Evolutionary conservation across 805 yeast species (phyloP).

Genomic region (Wickerhamomyces rabaulensis): DNA sequence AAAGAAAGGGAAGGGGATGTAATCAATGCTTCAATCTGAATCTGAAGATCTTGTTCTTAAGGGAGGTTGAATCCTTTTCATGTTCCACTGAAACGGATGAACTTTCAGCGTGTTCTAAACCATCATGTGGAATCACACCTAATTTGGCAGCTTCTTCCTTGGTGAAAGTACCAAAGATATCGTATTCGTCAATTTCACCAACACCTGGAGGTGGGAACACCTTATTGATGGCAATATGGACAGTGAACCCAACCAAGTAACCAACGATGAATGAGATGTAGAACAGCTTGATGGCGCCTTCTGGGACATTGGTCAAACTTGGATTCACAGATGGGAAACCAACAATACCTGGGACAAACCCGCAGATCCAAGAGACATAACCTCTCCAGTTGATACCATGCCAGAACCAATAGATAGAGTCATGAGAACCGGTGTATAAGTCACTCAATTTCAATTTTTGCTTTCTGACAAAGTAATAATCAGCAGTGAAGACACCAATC

Average conservation of each 20-base stretch:
- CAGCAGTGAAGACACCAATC: conserved; percentile 33
- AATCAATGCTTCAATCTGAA: not conserved
- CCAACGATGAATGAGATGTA: conserved; percentile 24
- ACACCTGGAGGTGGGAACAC: conserved; percentile 25
- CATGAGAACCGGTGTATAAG: conserved; percentile 28
- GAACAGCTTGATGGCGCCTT: conserved; percentile 22
- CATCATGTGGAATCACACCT: conserved; percentile 26
- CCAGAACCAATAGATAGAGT: conserved; percentile 38
- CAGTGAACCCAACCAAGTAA: conserved; percentile 19
- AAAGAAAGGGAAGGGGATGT: not conserved
- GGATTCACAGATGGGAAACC: conserved; percentile 31
- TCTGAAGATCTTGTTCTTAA: conserved; percentile 2
- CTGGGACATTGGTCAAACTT: conserved; percentile 23
- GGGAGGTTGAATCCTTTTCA: conserved; percentile 3
- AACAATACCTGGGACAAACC: conserved; percentile 38
- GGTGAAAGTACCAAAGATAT: conserved; percentile 30
- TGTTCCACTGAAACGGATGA: not conserved
- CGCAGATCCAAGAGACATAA: conserved; percentile 31
- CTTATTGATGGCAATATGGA: conserved; percentile 18
- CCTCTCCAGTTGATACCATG: conserved; percentile 41
- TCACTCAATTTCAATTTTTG: conserved; percentile 35
- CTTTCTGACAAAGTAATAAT: conserved; percentile 32
- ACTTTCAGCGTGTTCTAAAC: not conserved
- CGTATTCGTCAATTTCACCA: conserved; percentile 29
- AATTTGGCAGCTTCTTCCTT: conserved; percentile 27